Conservation (phyloP, 1,139 yeast genomes). For the Yamadazyma oceani region DNA sequence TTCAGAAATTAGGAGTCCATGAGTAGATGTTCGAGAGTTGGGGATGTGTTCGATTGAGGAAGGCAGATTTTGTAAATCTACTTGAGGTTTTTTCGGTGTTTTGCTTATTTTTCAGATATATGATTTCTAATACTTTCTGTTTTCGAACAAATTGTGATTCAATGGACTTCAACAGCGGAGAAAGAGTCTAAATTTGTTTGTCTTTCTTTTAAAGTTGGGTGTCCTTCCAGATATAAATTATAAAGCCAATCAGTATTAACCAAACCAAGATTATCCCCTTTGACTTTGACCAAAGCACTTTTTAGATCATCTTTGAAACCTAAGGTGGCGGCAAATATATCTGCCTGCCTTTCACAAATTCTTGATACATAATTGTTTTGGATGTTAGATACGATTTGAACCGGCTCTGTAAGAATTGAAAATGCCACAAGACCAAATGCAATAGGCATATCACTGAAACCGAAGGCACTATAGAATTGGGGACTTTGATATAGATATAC, state of each 20-base stretch:
- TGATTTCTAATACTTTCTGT: conserved; percentile 3
- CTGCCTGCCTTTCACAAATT: conserved; percentile 6
- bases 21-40: conserved; percentile 3
- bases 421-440: conserved; percentile 7
- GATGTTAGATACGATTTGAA: conserved; percentile 4
- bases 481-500: conserved; percentile 6
- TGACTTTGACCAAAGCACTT: conserved; percentile 5
- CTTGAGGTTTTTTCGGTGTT: conserved; percentile 4
- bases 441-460: conserved; percentile 6
- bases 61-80: conserved; percentile 4
- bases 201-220: conserved; percentile 6
- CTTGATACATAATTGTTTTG: conserved; percentile 4
- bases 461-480: conserved; percentile 6
- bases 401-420: conserved; percentile 6
- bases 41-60: conserved; percentile 4
- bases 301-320: conserved; percentile 4
- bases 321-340: conserved; percentile 5
- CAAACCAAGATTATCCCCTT: conserved; percentile 4
- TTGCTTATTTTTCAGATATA: conserved; percentile 2
- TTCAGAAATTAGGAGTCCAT: conserved; percentile 1
- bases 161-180: conserved; percentile 5
- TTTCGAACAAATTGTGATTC: conserved; percentile 3
- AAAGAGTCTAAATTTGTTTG: conserved; percentile 5
- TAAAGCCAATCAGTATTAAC: conserved; percentile 6
- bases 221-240: conserved; percentile 6